phyloP scores from a whole-genome alignment of 305 asterid species.

The Plantago lanceolata region DNA sequence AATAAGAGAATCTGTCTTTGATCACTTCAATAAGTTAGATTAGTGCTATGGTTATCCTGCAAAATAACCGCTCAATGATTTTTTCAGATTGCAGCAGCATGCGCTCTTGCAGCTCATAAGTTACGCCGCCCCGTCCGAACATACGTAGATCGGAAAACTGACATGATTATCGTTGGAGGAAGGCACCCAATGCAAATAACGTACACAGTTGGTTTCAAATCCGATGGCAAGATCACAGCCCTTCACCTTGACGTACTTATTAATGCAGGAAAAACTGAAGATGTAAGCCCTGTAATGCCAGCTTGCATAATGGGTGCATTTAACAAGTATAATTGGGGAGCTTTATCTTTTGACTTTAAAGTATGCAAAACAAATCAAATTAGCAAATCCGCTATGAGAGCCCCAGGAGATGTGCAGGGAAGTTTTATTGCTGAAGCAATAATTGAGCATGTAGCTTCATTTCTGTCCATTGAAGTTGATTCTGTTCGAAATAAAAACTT shows the following conservation, averaged over 20 bases:
- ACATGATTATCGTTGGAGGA: conserved; percentile 74
- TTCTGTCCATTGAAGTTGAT: conserved; percentile 43
- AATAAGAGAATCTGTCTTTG: not conserved
- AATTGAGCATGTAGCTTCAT: conserved; percentile 50
- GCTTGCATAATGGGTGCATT: conserved; percentile 29
- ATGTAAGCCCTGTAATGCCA: conserved; percentile 56
- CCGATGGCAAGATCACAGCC: conserved; percentile 62
- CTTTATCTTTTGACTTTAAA: conserved; percentile 51
- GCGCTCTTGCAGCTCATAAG: conserved; percentile 66
- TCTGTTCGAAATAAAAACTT: conserved; percentile 41
- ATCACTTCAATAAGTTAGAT: not conserved
- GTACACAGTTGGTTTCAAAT: conserved; percentile 54
- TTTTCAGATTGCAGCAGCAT: conserved; percentile 50
- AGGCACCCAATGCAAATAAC: conserved; percentile 71
- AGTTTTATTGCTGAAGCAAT: conserved; percentile 58
- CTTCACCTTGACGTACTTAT: conserved; percentile 54
- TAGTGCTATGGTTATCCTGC: not conserved
- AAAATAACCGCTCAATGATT: not conserved
- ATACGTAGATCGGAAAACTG: conserved; percentile 52
- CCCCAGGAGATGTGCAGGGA: conserved; percentile 68
- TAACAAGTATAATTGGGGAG: conserved; percentile 60
- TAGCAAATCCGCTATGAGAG: conserved; percentile 67
- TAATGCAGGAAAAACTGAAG: conserved; percentile 48
- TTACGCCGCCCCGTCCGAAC: conserved; percentile 53
- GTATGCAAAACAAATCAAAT: conserved; percentile 57